These are phyloP conservation scores for Nyssa sinensis DNA, from an alignment of 148 eudicot genomes.

Conservation along the genomic window DNA sequence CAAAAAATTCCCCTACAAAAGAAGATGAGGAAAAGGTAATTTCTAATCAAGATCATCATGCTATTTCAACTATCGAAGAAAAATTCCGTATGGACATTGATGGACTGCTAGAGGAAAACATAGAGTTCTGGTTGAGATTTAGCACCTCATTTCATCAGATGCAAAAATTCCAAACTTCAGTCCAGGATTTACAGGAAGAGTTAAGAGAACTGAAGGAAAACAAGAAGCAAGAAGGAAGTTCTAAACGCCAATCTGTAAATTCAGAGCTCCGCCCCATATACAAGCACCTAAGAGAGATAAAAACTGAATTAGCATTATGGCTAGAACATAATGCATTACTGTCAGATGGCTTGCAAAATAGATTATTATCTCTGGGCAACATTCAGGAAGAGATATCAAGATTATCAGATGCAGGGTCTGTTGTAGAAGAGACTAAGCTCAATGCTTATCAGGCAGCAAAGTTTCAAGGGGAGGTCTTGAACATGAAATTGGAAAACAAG, in stretches of 20 bases:
- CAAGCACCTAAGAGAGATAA: slow-evolving; percentile 66
- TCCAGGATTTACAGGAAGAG: slow-evolving; percentile 59
- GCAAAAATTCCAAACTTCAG: slow-evolving; percentile 59
- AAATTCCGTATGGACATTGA: slow-evolving; percentile 61
- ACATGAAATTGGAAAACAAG: slow-evolving; percentile 80
- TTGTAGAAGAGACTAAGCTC: slow-evolving; percentile 31
- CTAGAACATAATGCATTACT: slow-evolving; percentile 61
- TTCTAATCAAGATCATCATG: slow-evolving; percentile 22
- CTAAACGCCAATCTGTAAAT: slow-evolving; percentile 21
- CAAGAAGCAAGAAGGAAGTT: slow-evolving; percentile 30
- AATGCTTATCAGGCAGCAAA: slow-evolving; percentile 57
- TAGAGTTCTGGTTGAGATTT: slow-evolving; percentile 80
- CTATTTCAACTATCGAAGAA: slow-evolving; percentile 40
- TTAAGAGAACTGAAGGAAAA: slow-evolving; percentile 36
- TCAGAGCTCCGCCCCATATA: slow-evolving; percentile 71
- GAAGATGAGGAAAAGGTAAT: slow-evolving; percentile 27
- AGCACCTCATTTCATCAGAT: slow-evolving; percentile 76
- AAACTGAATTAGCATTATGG: slow-evolving; percentile 70
- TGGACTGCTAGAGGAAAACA: slow-evolving; percentile 58
- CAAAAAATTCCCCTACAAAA: slow-evolving; percentile 1
- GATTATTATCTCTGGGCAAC: slow-evolving; percentile 52
- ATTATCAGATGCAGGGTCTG: slow-evolving; percentile 26
- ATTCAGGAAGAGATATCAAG: slow-evolving; percentile 57
- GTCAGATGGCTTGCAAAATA: slow-evolving; percentile 56
- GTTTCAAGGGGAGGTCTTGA: slow-evolving; percentile 77